Evolutionary conservation across 129 eudicot genomes (phyloP), one percentile per base, ranked within the genome.

Genomic region (Apium graveolens): DNA sequence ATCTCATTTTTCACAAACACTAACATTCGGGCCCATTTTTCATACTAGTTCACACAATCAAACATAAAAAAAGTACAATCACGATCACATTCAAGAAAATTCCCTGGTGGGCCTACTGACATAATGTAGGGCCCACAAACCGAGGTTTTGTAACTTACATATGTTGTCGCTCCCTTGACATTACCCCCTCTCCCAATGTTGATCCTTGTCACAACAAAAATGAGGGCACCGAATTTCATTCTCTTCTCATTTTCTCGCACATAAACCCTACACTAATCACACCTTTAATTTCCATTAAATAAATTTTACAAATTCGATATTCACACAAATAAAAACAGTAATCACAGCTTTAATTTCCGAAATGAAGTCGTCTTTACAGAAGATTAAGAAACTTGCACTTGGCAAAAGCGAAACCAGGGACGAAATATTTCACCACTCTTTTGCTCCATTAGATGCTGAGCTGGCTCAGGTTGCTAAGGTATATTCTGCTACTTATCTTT

Each of bases 391-490:
- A 68, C 84, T 94, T 27, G 90, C 91, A 35, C 86, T 83, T 82
- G 82, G 88, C 39, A 88, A 85, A 80, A 79, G 53, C 82, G 90
- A 91, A 62, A 86, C 68, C 0, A 84, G 87, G 82, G 97, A 87
- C 31, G 83, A 80, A 77, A 81, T 53, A 68, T 91, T 84, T 83
- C 81, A 85, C 46, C 95, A 86, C 27, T 37, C 83, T 77, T 79
- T 87, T 26, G 82, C 78, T 55, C 90, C 83, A 42, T 49, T 85
- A 0, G 91, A 91, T 85, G 93, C 88, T 85, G 90, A 87, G 37
- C 87, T 94, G 20, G 79, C 82, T 81, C 90, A 85, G 51, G 98
- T 90, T 80, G 86, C 98, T 5, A 87, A 89, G 98, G 98, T 91
- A 65, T 91, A 63, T 38, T 79, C 42, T 20, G 55, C 78, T 65